phyloP scores from a whole-genome alignment of 2,329 filamentous ascomycete species.

The Alternaria brassicicola region DNA sequence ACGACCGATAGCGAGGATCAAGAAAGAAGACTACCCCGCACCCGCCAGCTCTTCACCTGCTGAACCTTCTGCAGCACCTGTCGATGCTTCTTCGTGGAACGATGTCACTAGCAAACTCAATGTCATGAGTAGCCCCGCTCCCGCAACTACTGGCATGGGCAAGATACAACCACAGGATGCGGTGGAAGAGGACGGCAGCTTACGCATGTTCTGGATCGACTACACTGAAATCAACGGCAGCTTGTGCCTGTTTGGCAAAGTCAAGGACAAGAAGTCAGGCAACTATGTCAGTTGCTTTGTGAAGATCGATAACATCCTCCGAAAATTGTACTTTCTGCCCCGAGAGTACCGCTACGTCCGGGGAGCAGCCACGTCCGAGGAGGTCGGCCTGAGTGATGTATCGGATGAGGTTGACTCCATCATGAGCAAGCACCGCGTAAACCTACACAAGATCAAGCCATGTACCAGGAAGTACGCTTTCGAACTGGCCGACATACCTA shows the following conservation, averaged over 20 bases:
- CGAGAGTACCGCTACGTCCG: slow-evolving; percentile 66
- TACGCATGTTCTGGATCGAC: slow-evolving; percentile 96
- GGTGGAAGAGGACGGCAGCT: slow-evolving; percentile 89
- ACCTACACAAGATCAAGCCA: slow-evolving; percentile 91
- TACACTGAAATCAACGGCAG: slow-evolving; percentile 92
- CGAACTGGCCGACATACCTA: slow-evolving; percentile 84
- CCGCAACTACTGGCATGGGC: slow-evolving; percentile 69
- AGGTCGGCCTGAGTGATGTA: slow-evolving; percentile 85
- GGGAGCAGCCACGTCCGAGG: slow-evolving; percentile 74
- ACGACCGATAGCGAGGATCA: slow-evolving; percentile 73
- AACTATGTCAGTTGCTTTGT: slow-evolving; percentile 89
- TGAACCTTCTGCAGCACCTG: slow-evolving; percentile 60
- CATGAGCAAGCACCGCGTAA: slow-evolving; percentile 85
- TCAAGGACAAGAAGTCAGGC: slow-evolving; percentile 82
- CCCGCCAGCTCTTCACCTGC: slow-evolving; percentile 79
- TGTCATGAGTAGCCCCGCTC: slow-evolving; percentile 74
- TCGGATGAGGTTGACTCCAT: slow-evolving; percentile 86
- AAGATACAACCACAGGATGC: slow-evolving; percentile 85
- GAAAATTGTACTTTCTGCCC: slow-evolving; percentile 92
- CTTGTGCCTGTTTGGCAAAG: slow-evolving; percentile 93
- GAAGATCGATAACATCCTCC: slow-evolving; percentile 91
- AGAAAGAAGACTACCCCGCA: slow-evolving; percentile 71
- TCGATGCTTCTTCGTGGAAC: slow-evolving; percentile 86
- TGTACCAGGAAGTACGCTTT: slow-evolving; percentile 94
- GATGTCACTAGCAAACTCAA: slow-evolving; percentile 85